A percentile compares a stretch with the other conserved stretches of the same genome.
phyloP scores from a whole-genome alignment of 306 rosid genomes.

The Abrus pulchellus region DNA sequence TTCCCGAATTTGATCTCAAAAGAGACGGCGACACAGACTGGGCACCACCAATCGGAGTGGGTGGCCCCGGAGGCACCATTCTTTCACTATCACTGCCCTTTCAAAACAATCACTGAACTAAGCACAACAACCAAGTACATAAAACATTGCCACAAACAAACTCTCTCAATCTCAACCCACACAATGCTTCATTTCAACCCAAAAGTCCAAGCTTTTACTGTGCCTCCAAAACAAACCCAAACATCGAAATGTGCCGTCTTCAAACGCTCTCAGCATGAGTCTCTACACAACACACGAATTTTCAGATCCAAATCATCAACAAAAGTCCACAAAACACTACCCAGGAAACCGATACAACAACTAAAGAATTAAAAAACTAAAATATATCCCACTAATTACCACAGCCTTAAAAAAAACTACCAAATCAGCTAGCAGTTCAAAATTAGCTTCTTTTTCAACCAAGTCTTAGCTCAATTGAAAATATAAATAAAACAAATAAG shows the following conservation, averaged over 20 bases:
- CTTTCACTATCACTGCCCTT: slow-evolving; percentile 48
- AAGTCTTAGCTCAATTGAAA: slow-evolving; percentile 51
- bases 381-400: slow-evolving; percentile 37
- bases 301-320: slow-evolving; percentile 74
- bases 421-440: slow-evolving; percentile 44
- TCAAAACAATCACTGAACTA: slow-evolving; percentile 52
- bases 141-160: slow-evolving; percentile 47
- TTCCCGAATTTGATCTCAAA: slow-evolving; percentile 87
- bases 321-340: slow-evolving; percentile 44
- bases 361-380: background rate
- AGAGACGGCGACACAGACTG: slow-evolving; percentile 85
- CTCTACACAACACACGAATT: slow-evolving; percentile 54
- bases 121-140: slow-evolving; percentile 52
- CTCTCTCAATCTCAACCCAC: background rate
- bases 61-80: slow-evolving; percentile 94
- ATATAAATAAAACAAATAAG: slow-evolving; percentile 1
- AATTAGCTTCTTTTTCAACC: slow-evolving; percentile 24
- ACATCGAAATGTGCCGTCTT: slow-evolving; percentile 54
- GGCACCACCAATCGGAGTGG: slow-evolving; percentile 85
- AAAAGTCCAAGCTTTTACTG: slow-evolving; percentile 53
- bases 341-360: slow-evolving; percentile 38
- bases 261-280: slow-evolving; percentile 56
- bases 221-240: slow-evolving; percentile 58
- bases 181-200: slow-evolving; percentile 39
- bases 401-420: slow-evolving; percentile 20